Base-by-base conservation (phyloP, 83 land plant species). In the Picea mariana region DNA sequence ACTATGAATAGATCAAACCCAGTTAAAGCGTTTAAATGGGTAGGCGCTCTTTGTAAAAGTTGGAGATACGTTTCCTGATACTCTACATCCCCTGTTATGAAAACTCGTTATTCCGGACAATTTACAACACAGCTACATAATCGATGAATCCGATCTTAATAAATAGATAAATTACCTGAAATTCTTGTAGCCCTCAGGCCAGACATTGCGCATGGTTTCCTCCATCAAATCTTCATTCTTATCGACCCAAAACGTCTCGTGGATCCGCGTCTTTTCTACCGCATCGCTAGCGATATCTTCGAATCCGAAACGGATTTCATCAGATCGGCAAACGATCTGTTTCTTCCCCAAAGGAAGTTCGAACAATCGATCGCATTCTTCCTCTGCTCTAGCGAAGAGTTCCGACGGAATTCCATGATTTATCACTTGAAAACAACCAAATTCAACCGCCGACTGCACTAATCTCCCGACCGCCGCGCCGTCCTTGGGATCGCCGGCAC, bases 361-460 rank as follows among this genome's bases (percentile, higher is more conserved):
- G 55, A 86, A 82, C 11, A 77, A 80, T 40, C 55, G 78, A 7
- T 63, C 79, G 13, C 60, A 77, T 26, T 52, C 71, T 18, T 52
- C 81, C 42, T 83, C 62, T 21, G 75, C 78, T 27, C 64, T 26
- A 4, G 63, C 23, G 23, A 79, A 62, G 52, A 84, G 83, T 38
- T 75, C 84, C 26, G 17, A 58, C 40, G 75, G 66, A 26, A 88
- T 78, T 44, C 81, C 90, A 26, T 84, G 86, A 4, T 40, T 75
- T 3, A 21, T 31, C 21, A 87, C 42, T 81, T 82, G 78, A 38
- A 85, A 76, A 40, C 78, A 82, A 15, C 90, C 90, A 20, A 83
- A 60, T 34, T 63, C 79, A 11, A 47, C 16, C 9, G 75, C 85
- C 75, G 90, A 79, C 31, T 67, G 60, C 47, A 85, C 62, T 12